Conservation (phyloP, 148 eudicot species). For the Drosera capensis region DNA sequence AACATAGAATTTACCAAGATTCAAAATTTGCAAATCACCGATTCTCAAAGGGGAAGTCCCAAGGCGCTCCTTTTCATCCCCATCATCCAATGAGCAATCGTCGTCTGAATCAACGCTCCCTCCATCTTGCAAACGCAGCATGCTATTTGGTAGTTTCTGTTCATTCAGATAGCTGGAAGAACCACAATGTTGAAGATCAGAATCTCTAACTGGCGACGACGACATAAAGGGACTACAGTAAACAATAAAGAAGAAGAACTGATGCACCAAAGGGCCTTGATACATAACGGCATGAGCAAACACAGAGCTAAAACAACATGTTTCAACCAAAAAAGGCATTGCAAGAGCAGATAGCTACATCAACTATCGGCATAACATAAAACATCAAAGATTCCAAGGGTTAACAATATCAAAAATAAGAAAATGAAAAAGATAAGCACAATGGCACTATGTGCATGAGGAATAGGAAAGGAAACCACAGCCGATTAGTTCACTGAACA, state of each 20-base stretch:
- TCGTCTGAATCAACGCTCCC: conserved; percentile 21
- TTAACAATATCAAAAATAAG: no score
- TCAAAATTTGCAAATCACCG: conserved; percentile 36
- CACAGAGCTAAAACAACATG: no score
- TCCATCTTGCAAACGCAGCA: conserved; percentile 55
- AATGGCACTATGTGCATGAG: background rate
- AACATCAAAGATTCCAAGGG: background rate
- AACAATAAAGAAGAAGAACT: background rate
- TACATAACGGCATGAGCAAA: no score
- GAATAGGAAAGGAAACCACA: background rate
- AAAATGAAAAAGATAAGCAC: background rate
- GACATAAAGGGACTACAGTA: no score
- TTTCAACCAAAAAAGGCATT: no score
- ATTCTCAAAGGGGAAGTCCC: conserved; percentile 23
- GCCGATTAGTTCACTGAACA: background rate
- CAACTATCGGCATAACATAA: background rate
- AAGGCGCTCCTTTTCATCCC: conserved; percentile 12
- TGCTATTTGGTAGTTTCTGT: conserved; percentile 68
- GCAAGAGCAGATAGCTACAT: background rate
- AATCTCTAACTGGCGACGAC: background rate
- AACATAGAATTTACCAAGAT: conserved; percentile 24
- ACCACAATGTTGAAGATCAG: conserved; percentile 5
- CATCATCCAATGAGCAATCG: conserved; percentile 23
- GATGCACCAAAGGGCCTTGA: no score
- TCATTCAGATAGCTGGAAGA: conserved; percentile 69